These are phyloP conservation scores for Tylopilus plumbeoviolaceoides DNA, from an alignment of 768 basidiomycete species.

Conservation along the genomic window DNA sequence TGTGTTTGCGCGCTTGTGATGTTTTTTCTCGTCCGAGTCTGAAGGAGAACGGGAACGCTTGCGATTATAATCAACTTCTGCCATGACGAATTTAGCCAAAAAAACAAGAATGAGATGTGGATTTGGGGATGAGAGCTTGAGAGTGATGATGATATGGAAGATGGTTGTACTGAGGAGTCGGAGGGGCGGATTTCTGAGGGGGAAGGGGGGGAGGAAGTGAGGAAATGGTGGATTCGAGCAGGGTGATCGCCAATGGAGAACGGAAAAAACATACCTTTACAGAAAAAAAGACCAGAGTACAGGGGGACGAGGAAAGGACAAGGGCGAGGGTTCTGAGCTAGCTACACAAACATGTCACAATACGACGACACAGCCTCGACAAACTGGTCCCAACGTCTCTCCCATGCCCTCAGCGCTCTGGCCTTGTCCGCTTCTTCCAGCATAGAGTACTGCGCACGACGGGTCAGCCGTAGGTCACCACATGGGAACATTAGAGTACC, in stretches of 20 bases:
- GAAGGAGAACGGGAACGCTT: constrained; percentile 86
- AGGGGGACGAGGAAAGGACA: too few species aligned
- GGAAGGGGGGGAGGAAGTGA: constrained; percentile 51
- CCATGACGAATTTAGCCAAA: constrained; percentile 66
- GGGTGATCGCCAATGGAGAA: constrained; percentile 37
- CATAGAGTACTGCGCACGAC: not conserved
- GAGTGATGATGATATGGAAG: constrained; percentile 40
- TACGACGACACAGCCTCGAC: constrained; percentile 21
- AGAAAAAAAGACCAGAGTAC: not conserved
- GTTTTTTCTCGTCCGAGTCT: constrained; percentile 75
- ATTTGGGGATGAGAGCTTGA: constrained; percentile 43
- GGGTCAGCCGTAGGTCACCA: not conserved
- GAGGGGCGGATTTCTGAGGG: constrained; percentile 46
- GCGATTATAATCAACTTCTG: constrained; percentile 81
- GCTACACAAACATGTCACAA: constrained; percentile 19
- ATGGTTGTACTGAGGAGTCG: constrained; percentile 36
- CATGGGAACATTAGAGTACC: not conserved
- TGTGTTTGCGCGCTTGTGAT: constrained; percentile 80
- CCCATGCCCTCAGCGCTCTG: constrained; percentile 36
- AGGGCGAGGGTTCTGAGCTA: constrained; percentile 5
- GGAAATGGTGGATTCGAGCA: constrained; percentile 53
- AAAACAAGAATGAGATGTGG: constrained; percentile 35
- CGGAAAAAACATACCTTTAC: constrained; percentile 35
- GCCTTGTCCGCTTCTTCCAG: not conserved
- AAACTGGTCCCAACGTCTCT: constrained; percentile 38